A percentile compares a stretch with the other conserved stretches of the same genome.
Evolutionary conservation across 257 asterid genomes (phyloP).

Genomic region (Petunia axillaris): DNA sequence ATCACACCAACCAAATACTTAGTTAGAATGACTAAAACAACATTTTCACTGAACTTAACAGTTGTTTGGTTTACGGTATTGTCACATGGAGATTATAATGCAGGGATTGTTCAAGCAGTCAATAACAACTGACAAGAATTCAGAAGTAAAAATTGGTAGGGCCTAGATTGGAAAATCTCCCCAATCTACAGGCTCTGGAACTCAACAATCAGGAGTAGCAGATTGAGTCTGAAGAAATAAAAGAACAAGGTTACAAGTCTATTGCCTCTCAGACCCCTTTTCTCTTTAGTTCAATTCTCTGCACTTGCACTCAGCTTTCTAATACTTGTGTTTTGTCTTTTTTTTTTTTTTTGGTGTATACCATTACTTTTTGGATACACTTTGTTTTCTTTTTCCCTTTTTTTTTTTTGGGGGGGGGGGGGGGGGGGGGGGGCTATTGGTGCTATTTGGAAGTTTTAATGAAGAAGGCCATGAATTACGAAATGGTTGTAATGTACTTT

Average conservation of each 20-base stretch:
- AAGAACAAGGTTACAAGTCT: background rate
- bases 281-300: background rate
- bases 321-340: background rate
- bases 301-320: background rate
- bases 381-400: background rate
- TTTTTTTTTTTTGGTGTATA: background rate
- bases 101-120: background rate
- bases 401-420: background rate
- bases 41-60: background rate
- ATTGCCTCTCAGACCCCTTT: background rate
- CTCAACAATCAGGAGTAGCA: background rate
- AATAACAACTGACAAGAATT: background rate
- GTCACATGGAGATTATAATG: background rate
- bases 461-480: background rate
- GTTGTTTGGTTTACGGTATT: background rate
- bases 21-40: background rate
- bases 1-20: slow-evolving; percentile 6
- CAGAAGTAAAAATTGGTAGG: background rate
- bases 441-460: background rate
- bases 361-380: background rate
- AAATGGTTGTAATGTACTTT: background rate
- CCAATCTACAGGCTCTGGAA: background rate
- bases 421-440: background rate
- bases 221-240: background rate
- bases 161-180: background rate